Evolutionary conservation across 2,329 filamentous ascomycete species (phyloP).

Genomic region (Venturia carpophila): DNA sequence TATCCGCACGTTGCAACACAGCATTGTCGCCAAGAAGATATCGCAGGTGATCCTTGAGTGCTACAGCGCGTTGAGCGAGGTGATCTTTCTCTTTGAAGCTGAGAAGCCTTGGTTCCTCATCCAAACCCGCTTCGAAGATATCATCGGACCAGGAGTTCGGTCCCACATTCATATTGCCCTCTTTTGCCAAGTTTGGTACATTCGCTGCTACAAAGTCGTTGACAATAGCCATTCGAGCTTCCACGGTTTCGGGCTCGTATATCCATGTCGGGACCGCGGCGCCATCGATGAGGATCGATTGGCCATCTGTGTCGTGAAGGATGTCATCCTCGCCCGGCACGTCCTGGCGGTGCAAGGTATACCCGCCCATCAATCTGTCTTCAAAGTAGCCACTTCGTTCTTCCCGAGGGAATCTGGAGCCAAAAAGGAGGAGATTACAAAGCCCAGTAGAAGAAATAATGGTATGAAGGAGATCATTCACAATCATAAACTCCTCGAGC

Average conservation of each 20-base stretch:
- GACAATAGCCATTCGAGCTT: not conserved
- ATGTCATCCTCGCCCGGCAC: not conserved
- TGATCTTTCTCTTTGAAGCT: not conserved
- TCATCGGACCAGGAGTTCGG: not conserved
- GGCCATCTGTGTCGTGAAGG: not conserved
- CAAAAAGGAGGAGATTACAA: not conserved
- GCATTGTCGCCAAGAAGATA: not conserved
- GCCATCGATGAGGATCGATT: no score
- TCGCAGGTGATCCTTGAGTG: not conserved
- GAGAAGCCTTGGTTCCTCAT: not conserved
- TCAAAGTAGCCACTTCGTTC: not conserved
- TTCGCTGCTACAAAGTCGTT: not conserved
- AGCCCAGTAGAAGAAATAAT: not conserved
- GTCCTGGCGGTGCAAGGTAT: not conserved
- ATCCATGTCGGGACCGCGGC: not conserved
- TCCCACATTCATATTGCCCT: not conserved
- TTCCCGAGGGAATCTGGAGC: not conserved
- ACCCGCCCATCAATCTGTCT: not conserved
- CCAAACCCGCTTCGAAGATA: not conserved
- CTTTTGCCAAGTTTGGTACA: not conserved
- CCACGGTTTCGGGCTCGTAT: not conserved
- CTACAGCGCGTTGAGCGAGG: not conserved
- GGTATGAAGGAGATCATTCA: not conserved
- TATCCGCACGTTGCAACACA: not conserved
- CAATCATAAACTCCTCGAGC: slow-evolving; percentile 1